These are phyloP conservation scores for Singerocomus inundabilis DNA, from an alignment of 1,284 basidiomycete species.

Conservation along the genomic window DNA sequence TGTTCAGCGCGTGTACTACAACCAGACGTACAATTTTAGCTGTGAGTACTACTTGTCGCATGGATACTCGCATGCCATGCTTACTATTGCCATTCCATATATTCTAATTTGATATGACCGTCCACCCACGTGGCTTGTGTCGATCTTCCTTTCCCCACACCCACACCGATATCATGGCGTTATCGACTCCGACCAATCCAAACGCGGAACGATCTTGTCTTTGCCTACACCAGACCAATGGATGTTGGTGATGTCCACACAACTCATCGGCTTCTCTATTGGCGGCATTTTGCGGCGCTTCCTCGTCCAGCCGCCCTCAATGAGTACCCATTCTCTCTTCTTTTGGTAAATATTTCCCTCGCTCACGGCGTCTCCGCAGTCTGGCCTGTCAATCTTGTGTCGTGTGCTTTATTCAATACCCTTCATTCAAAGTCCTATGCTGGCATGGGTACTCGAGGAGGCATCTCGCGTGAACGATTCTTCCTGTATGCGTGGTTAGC, in stretches of 20 bases:
- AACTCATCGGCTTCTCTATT: constrained; percentile 84
- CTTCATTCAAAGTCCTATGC: constrained; percentile 62
- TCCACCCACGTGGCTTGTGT: neutral
- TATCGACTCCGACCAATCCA: neutral
- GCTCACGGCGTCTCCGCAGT: constrained; percentile 39
- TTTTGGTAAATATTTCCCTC: neutral
- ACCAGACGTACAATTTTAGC: constrained; percentile 61
- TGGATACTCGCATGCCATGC: neutral
- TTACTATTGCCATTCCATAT: neutral
- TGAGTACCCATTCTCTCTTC: constrained; percentile 50
- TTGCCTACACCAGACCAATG: constrained; percentile 58
- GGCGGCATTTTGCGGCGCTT: constrained; percentile 77
- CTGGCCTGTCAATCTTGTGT: constrained; percentile 85
- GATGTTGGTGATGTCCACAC: constrained; percentile 82
- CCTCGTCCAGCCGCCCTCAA: constrained; percentile 83
- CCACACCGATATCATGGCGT: neutral
- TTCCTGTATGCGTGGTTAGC: constrained; percentile 61
- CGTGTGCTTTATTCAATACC: constrained; percentile 80
- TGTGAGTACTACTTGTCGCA: constrained; percentile 39
- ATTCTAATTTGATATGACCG: neutral
- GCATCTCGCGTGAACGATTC: constrained; percentile 75
- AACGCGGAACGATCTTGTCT: constrained; percentile 12
- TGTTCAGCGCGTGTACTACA: constrained; percentile 71
- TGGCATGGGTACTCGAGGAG: constrained; percentile 59
- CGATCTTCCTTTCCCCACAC: neutral